These are phyloP conservation scores for Carex parvula DNA, from an alignment of 176 grass and related monocot species.

Conservation along the genomic window DNA sequence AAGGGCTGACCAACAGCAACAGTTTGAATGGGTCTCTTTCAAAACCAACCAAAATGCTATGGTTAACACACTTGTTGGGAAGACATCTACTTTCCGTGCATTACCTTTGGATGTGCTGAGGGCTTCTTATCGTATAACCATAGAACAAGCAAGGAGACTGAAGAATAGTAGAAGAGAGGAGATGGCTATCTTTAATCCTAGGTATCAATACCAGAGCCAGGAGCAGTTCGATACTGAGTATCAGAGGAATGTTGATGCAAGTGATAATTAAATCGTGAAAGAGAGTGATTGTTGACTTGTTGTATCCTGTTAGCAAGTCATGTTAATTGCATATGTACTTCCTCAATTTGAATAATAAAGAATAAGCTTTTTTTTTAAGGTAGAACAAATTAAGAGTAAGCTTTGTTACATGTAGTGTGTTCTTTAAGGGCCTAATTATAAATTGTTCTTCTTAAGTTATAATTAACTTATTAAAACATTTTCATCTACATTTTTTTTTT, in stretches of 20 bases:
- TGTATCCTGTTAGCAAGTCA: neutral
- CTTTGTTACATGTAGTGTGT: neutral
- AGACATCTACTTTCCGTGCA: conserved; percentile 16
- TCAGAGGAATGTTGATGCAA: neutral
- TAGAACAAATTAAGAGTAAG: no score
- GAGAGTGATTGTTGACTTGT: neutral
- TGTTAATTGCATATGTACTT: neutral
- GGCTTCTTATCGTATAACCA: conserved; percentile 22
- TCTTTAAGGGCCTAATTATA: no score
- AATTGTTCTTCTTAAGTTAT: no score
- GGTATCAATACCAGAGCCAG: neutral
- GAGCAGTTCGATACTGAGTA: neutral
- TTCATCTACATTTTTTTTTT: no score
- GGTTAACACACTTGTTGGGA: conserved; percentile 2
- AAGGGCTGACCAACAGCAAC: neutral
- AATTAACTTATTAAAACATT: no score
- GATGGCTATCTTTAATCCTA: conserved; percentile 22
- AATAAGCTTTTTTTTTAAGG: neutral
- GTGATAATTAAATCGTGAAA: neutral
- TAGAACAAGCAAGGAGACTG: conserved; percentile 22
- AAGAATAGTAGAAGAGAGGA: conserved; percentile 29
- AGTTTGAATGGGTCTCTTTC: conserved; percentile 27
- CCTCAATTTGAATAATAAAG: neutral
- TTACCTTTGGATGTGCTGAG: conserved; percentile 26
- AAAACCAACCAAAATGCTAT: conserved; percentile 31